Percentiles rank a stretch among this genome's conserved stretches.
Evolutionary conservation across 75 land plant genomes (phyloP).

Genomic region (Sequoia sempervirens): DNA sequence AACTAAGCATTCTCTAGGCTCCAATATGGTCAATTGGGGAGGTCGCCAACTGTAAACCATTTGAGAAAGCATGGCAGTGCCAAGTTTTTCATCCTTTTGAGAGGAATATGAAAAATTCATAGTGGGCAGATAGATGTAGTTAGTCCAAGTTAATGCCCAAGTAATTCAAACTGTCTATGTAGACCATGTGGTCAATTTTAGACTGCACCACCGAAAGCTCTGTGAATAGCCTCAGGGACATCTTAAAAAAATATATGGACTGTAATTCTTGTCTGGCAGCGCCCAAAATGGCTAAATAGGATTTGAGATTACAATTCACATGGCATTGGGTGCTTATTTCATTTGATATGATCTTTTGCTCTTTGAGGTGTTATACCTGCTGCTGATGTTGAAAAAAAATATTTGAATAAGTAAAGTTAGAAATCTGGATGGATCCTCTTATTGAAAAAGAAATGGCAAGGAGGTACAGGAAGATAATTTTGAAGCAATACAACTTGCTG

Average conservation of each 20-base stretch:
- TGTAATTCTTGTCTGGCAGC: background rate
- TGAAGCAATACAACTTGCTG: background rate
- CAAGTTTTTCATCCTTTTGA: background rate
- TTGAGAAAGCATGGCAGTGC: background rate
- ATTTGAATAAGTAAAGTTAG: background rate
- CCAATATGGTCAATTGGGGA: background rate
- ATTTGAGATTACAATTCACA: background rate
- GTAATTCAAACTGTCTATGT: background rate
- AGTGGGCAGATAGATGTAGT: background rate
- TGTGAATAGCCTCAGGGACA: background rate
- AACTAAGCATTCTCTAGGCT: background rate
- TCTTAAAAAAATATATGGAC: background rate
- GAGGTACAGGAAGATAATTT: background rate
- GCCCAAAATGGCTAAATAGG: background rate
- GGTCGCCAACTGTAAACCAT: background rate
- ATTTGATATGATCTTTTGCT: slow-evolving; percentile 1
- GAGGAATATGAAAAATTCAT: background rate
- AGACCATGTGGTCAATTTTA: slow-evolving; percentile 1
- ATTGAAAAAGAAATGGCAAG: background rate
- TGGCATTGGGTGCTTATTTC: background rate
- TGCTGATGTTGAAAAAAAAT: background rate
- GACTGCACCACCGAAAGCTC: background rate
- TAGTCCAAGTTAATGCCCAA: background rate
- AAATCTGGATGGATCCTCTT: background rate
- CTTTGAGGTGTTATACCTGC: background rate